A percentile compares a stretch with the other conserved stretches of the same genome.
phyloP scores from a whole-genome alignment of 306 rosid genomes.

The Dalbergia cultrata region DNA sequence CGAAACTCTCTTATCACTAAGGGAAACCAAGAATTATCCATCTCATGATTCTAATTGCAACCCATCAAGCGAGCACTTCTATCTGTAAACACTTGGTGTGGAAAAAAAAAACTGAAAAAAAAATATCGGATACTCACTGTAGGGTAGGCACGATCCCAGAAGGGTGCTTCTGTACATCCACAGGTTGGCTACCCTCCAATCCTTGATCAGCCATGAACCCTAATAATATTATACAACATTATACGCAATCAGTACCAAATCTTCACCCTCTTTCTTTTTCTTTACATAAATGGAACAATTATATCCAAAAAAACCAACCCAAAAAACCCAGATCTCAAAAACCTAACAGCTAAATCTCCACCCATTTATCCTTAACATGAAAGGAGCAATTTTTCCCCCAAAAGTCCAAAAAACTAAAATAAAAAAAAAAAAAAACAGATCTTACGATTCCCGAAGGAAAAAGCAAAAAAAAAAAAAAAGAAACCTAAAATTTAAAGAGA shows the following conservation, averaged over 20 bases:
- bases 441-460: not conserved
- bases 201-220: constrained; percentile 85
- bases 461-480: not conserved
- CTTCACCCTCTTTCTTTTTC: not conserved
- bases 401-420: not conserved
- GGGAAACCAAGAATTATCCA: not conserved
- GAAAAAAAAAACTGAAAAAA: not conserved
- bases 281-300: not conserved
- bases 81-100: not conserved
- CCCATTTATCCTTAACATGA: not conserved
- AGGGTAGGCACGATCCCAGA: constrained; percentile 96
- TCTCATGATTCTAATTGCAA: constrained; percentile 9
- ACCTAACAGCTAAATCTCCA: not conserved
- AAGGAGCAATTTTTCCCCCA: not conserved
- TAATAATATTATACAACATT: constrained; percentile 6
- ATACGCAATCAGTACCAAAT: constrained; percentile 11
- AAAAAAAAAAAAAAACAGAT: not conserved
- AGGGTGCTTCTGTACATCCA: constrained; percentile 86
- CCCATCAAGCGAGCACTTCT: not conserved
- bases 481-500: not conserved
- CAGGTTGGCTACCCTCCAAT: constrained; percentile 87
- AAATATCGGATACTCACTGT: constrained; percentile 72
- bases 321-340: not conserved
- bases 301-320: not conserved
- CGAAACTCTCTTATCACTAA: not conserved